Percentiles rank a stretch among this genome's conserved stretches.
phyloP scores from a whole-genome alignment of 2,329 filamentous ascomycete species.

The Knoxdaviesia proteae region DNA sequence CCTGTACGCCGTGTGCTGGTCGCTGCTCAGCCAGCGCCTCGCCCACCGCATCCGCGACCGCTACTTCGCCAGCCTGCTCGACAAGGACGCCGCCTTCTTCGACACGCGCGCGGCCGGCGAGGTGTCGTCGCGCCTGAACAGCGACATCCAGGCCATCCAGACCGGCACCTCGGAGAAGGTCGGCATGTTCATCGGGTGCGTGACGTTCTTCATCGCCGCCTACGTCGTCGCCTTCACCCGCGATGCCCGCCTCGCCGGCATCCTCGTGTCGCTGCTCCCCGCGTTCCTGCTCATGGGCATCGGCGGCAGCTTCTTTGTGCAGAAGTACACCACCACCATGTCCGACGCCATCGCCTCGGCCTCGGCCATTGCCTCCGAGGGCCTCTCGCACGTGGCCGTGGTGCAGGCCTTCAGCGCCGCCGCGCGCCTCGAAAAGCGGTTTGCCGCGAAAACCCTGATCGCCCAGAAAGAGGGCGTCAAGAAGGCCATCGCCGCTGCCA shows the following conservation, averaged over 20 bases:
- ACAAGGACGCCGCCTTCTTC: slow-evolving; percentile 42
- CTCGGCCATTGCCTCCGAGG: slow-evolving; percentile 41
- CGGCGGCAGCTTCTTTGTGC: slow-evolving; percentile 30
- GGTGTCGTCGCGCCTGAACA: slow-evolving; percentile 40
- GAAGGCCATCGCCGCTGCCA: slow-evolving; percentile 33
- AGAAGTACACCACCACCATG: slow-evolving; percentile 27
- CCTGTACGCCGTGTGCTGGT: slow-evolving; percentile 41
- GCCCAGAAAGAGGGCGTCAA: slow-evolving; percentile 32
- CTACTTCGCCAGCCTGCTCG: slow-evolving; percentile 36
- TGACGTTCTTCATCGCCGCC: slow-evolving; percentile 45
- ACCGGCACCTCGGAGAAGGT: slow-evolving; percentile 52
- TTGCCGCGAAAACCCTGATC: slow-evolving; percentile 26
- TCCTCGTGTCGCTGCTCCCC: slow-evolving; percentile 40
- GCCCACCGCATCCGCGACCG: slow-evolving; percentile 39
- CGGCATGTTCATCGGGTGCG: slow-evolving; percentile 38
- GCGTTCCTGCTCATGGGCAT: slow-evolving; percentile 39
- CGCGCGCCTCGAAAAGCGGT: slow-evolving; percentile 35
- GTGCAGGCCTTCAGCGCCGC: slow-evolving; percentile 44
- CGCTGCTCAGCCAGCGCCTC: slow-evolving; percentile 39
- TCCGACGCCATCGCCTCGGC: slow-evolving; percentile 33
- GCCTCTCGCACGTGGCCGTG: slow-evolving; percentile 35
- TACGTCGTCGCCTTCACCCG: slow-evolving; percentile 49
- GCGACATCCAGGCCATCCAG: slow-evolving; percentile 45
- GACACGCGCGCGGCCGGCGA: slow-evolving; percentile 41
- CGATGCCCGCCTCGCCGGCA: slow-evolving; percentile 38